Conservation (phyloP, 108 stramenopile genomes). For the Nitzschia sp. region DNA sequence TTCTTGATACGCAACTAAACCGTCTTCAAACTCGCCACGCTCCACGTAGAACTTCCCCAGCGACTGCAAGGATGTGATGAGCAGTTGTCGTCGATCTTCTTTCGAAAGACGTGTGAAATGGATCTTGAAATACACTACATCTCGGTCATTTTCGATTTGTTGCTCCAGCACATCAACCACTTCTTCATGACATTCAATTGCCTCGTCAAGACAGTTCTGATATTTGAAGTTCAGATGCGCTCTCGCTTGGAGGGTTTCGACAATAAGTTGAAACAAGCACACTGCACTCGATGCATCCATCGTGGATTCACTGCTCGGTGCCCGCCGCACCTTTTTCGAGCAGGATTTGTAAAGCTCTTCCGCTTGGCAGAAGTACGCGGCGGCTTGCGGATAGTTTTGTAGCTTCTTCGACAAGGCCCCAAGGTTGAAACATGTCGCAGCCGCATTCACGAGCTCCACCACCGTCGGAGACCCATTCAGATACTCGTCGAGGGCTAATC, state of each 20-base stretch:
- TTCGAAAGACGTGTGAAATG: constrained; percentile 16
- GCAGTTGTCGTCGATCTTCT: constrained; percentile 22
- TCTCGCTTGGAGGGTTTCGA: constrained; percentile 43
- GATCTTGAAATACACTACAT: constrained; percentile 20
- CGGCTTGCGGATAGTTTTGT: constrained; percentile 21
- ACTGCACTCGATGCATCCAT: constrained; percentile 14
- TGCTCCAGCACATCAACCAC: constrained; percentile 31
- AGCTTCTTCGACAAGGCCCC: constrained; percentile 42
- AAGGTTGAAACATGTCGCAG: constrained; percentile 40
- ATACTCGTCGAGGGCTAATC: constrained; percentile 29
- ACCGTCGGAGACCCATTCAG: constrained; percentile 18
- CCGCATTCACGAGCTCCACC: constrained; percentile 40
- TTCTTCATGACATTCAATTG: constrained; percentile 42
- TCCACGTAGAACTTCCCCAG: constrained; percentile 44
- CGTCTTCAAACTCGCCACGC: constrained; percentile 38
- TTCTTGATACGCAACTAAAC: constrained; percentile 34
- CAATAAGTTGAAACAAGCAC: constrained; percentile 33
- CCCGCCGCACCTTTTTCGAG: constrained; percentile 1
- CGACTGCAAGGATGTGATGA: constrained; percentile 26
- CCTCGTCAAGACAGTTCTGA: constrained; percentile 24
- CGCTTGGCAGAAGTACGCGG: constrained; percentile 31
- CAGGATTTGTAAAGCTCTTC: constrained; percentile 27
- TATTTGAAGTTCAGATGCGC: constrained; percentile 43
- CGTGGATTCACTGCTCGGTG: not conserved
- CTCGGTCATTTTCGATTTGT: constrained; percentile 4